Evolutionary conservation across 495 filamentous ascomycete genomes (phyloP).

Genomic region (Penicillium bovifimosum): DNA sequence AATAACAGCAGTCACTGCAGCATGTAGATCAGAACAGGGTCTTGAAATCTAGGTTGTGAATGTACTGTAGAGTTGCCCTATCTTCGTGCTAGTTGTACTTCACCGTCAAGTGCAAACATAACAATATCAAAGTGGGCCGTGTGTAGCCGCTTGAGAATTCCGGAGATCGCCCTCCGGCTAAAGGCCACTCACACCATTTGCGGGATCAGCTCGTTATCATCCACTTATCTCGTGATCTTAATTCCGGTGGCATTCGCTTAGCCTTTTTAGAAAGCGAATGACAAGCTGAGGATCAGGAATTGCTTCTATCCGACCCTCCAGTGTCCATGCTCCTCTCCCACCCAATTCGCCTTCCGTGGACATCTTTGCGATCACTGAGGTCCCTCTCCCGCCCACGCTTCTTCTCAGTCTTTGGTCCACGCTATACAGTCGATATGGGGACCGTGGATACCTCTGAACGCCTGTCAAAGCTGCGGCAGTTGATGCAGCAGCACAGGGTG

Average conservation of each 20-base stretch:
- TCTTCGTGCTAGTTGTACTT: background rate
- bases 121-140: constrained; percentile 14
- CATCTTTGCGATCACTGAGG: constrained; percentile 32
- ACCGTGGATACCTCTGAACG: constrained; percentile 77
- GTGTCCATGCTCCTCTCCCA: constrained; percentile 41
- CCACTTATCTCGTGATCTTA: background rate
- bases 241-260: background rate
- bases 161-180: constrained; percentile 5
- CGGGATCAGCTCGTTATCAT: constrained; percentile 13
- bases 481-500: constrained; percentile 84
- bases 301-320: background rate
- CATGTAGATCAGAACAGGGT: no score
- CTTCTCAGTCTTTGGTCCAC: constrained; percentile 35
- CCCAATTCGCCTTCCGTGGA: constrained; percentile 33
- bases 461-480: constrained; percentile 66
- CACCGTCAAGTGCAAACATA: constrained; percentile 11
- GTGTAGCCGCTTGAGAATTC: constrained; percentile 5
- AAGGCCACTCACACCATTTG: constrained; percentile 15
- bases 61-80: no score
- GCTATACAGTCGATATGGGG: constrained; percentile 62
- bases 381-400: constrained; percentile 27
- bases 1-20: no score
- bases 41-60: background rate
- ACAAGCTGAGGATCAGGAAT: background rate
- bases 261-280: background rate